These are phyloP conservation scores for Eucalyptus cloeziana DNA, from an alignment of 345 rosid species.

Conservation along the genomic window DNA sequence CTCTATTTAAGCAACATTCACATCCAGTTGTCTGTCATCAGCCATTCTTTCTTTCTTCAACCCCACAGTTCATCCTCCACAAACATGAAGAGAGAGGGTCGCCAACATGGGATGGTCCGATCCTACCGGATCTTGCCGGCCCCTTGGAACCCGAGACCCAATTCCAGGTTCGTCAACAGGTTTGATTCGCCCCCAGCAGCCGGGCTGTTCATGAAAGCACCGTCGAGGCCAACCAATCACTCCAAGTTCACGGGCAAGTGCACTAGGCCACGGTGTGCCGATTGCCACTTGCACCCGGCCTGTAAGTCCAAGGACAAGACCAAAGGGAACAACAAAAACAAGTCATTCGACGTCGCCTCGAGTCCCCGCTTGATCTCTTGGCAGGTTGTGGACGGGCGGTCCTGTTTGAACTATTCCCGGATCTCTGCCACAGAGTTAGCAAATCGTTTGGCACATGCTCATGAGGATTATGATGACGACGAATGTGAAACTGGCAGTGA, in stretches of 20 bases:
- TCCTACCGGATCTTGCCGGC: constrained; percentile 31
- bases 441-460: constrained; percentile 15
- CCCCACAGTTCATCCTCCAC: neutral
- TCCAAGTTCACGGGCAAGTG: constrained; percentile 66
- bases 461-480: neutral
- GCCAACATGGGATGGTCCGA: constrained; percentile 62
- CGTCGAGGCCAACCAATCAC: constrained; percentile 45
- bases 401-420: constrained; percentile 15
- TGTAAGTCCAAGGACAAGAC: constrained; percentile 43
- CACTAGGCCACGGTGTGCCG: constrained; percentile 21
- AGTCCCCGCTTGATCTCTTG: constrained; percentile 20
- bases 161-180: constrained; percentile 9
- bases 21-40: neutral
- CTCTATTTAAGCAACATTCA: neutral
- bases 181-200: constrained; percentile 24
- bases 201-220: constrained; percentile 25
- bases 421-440: constrained; percentile 38
- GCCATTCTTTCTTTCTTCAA: neutral
- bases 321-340: constrained; percentile 44
- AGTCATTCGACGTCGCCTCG: constrained; percentile 23
- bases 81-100: constrained; percentile 60
- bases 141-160: constrained; percentile 25
- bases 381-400: constrained; percentile 20
- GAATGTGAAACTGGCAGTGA: neutral
- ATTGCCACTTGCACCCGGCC: constrained; percentile 29